phyloP scores from a whole-genome alignment of 2,329 filamentous ascomycete genomes.

The Sporothrix luriei region DNA sequence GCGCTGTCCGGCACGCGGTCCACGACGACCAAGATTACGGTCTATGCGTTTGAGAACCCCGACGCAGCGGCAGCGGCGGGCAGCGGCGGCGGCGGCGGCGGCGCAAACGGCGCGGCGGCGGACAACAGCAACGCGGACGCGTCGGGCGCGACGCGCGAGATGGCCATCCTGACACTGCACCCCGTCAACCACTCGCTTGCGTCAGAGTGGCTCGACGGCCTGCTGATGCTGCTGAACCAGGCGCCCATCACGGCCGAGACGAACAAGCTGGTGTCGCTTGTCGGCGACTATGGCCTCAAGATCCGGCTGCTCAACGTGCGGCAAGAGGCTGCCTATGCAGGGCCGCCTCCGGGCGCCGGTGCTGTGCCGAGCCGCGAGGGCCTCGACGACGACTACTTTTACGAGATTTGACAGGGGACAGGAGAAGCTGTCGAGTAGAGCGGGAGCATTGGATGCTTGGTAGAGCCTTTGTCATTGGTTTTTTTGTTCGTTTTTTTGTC shows the following conservation, averaged over 20 bases:
- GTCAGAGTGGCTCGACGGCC: conserved; percentile 93
- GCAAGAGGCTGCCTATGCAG: conserved; percentile 74
- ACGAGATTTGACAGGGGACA: conserved; percentile 61
- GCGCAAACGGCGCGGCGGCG: conserved; percentile 38
- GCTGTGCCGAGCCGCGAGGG: conserved; percentile 80
- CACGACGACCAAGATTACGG: conserved; percentile 82
- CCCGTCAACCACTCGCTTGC: conserved; percentile 79
- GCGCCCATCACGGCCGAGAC: conserved; percentile 97
- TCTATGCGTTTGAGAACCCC: conserved; percentile 69
- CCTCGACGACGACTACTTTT: conserved; percentile 91
- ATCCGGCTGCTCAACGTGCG: conserved; percentile 89
- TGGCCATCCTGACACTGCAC: conserved; percentile 77
- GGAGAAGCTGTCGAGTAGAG: neutral
- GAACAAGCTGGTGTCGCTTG: conserved; percentile 80
- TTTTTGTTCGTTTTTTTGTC: too few species aligned
- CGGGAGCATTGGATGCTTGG: neutral
- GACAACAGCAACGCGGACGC: conserved; percentile 43
- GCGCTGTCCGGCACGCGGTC: conserved; percentile 40
- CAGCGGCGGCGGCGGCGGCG: conserved; percentile 37
- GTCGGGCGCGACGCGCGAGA: conserved; percentile 52
- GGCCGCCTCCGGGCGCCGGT: conserved; percentile 68
- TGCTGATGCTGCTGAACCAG: conserved; percentile 93
- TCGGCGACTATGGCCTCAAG: conserved; percentile 88
- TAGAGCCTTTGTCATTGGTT: neutral
- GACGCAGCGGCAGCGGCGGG: conserved; percentile 44